These are phyloP conservation scores for Didymella lethalis DNA, from an alignment of 2,329 filamentous ascomycete species.

Conservation along the genomic window DNA sequence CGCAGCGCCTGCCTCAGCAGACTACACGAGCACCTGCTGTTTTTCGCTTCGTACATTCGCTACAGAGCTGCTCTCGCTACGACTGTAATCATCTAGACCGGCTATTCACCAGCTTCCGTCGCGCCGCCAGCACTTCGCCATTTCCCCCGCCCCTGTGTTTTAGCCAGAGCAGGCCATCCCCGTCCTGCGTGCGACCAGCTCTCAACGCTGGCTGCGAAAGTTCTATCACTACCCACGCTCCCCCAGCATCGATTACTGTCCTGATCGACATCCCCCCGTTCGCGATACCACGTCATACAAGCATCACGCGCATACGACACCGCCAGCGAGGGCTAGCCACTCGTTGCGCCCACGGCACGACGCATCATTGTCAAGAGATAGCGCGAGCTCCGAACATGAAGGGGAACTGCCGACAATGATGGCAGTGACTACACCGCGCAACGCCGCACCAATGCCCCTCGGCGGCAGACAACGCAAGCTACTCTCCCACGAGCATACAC, in stretches of 20 bases:
- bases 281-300: conserved; percentile 11
- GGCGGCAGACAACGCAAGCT: conserved; percentile 29
- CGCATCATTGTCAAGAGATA: conserved; percentile 12
- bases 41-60: conserved; percentile 22
- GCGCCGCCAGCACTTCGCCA: conserved; percentile 19
- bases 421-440: conserved; percentile 33
- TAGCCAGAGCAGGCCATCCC: conserved; percentile 18
- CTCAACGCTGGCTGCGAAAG: conserved; percentile 10
- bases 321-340: conserved; percentile 8
- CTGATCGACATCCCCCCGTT: conserved; percentile 1
- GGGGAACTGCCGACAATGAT: conserved; percentile 35
- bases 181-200: conserved; percentile 12
- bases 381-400: conserved; percentile 38
- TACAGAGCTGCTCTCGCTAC: conserved; percentile 8
- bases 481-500: conserved; percentile 40
- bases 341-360: conserved; percentile 12
- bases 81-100: conserved; percentile 1
- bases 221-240: conserved; percentile 8
- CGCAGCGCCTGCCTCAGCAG: conserved; percentile 16
- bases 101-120: conserved; percentile 1
- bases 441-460: conserved; percentile 16
- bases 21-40: conserved; percentile 1
- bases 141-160: conserved; percentile 20
- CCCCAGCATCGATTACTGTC: conserved; percentile 12
- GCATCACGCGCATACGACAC: conserved; percentile 13